Evolutionary conservation across 495 filamentous ascomycete genomes (phyloP), one percentile per base, ranked within the genome.

Genomic region (Tirmania nivea): DNA sequence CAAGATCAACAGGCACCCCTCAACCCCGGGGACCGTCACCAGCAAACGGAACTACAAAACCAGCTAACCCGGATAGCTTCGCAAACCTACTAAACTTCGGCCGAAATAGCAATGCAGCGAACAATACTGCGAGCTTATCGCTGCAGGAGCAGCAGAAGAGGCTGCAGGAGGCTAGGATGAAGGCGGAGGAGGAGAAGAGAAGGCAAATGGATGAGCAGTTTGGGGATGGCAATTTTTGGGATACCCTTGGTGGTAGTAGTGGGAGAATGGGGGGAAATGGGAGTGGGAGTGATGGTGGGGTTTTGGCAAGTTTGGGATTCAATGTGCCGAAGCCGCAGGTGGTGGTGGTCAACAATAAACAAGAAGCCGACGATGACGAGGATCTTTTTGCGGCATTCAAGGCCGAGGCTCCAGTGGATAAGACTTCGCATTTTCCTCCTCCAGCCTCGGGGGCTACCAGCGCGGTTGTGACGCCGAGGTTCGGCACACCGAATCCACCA

Each of bases 111-210:
- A 31, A 31, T 31, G 82, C 82, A 59, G 61, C 71, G 31, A 67
- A 67, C 48, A 31, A 25, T 31, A 72, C 67, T n/a, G 78, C 74
- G 64, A 87, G 80, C 55, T 69, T 94, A 0, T 83, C 81, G 1
- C 73, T 97, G 7, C 74, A 81, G 53, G 86, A 96, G 64, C 84
- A 84, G 55, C 89, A 95, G 66, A 83, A 79, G 69, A 75, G 74
- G 53, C 65, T 94, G 49, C 77, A 84, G 59, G 83, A 83, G 42
- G 81, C 90, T 67, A 86, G 77, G 64, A 73, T 74, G 6, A 78
- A 71, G 60, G 80, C 86, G 60, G 83, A 86, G 52, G 81, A 78
- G 39, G 83, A 87, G 59, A 73, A 76, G 51, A 74, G 73, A 58
- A 78, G 69, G 55, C 77, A 76, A 56, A 73, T 78, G 54, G 84